Evolutionary conservation across 108 stramenopile species (phyloP).

Genomic region (Skeletonema marinoi): DNA sequence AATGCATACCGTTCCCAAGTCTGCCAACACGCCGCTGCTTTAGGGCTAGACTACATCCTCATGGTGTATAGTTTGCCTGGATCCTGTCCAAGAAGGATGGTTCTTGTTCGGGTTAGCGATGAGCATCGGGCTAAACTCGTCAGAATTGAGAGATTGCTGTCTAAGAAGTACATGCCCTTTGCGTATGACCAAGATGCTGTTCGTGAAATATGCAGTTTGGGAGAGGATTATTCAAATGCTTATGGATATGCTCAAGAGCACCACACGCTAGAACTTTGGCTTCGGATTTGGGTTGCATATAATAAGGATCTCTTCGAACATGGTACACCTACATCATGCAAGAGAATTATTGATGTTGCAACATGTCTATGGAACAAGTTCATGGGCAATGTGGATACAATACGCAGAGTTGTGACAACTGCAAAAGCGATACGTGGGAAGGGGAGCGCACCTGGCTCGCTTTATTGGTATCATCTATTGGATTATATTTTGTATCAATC

Average conservation of each 20-base stretch:
- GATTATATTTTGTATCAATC: background rate
- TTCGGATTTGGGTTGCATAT: background rate
- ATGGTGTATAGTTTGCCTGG: background rate
- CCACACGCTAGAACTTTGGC: background rate
- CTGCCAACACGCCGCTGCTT: background rate
- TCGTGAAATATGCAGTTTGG: background rate
- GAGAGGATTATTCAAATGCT: background rate
- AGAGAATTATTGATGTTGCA: background rate
- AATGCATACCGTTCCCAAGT: background rate
- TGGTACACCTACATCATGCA: background rate
- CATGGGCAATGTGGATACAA: slow-evolving; percentile 1
- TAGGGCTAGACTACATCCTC: background rate
- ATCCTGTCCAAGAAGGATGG: background rate
- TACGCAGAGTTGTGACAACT: background rate
- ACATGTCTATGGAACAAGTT: slow-evolving; percentile 1
- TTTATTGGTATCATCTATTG: background rate
- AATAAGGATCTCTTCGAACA: background rate
- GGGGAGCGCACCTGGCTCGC: background rate
- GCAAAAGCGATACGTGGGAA: background rate
- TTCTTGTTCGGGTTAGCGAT: background rate
- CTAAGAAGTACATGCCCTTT: background rate
- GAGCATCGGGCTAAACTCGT: background rate
- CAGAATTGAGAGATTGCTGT: background rate
- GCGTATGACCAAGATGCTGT: background rate
- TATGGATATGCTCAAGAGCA: slow-evolving; percentile 2